Conservation (phyloP, 192 early-diverging fungal genomes). For the Kappamyces sp. region DNA sequence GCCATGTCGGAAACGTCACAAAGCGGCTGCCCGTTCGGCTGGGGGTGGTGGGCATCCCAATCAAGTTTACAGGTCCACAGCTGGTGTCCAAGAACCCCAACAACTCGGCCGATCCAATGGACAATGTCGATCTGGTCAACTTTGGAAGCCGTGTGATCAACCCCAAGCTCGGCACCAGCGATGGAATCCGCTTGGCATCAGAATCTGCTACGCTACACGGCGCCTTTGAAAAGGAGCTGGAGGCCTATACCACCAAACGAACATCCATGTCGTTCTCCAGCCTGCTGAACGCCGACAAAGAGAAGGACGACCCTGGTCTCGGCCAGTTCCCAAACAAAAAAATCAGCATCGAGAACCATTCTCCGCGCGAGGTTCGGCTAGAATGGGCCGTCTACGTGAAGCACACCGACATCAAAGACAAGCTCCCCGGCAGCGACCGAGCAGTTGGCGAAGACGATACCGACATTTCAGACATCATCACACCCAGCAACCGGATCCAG, state of each 20-base stretch:
- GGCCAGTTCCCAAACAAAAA: conserved; percentile 19
- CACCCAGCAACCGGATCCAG: conserved; percentile 25
- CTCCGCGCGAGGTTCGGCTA: conserved; percentile 38
- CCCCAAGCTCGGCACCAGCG: conserved; percentile 8
- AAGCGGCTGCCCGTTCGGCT: conserved; percentile 29
- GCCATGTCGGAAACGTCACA: conserved; percentile 28
- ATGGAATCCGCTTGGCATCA: neutral
- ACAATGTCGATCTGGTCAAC: conserved; percentile 35
- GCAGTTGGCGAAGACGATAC: conserved; percentile 11
- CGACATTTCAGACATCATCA: conserved; percentile 10
- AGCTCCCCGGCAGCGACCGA: neutral
- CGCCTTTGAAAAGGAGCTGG: too few species aligned
- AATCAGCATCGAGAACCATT: conserved; percentile 42
- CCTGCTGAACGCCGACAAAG: too few species aligned
- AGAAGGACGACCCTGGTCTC: too few species aligned
- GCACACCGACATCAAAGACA: conserved; percentile 16
- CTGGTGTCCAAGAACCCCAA: conserved; percentile 25
- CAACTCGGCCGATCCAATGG: neutral
- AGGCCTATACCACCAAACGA: too few species aligned
- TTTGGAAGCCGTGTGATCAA: conserved; percentile 44
- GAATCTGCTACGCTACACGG: neutral
- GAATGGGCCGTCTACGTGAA: conserved; percentile 39
- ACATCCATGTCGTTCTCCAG: too few species aligned
- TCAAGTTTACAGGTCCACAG: conserved; percentile 44
- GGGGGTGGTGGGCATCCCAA: conserved; percentile 43